These are phyloP conservation scores for Naganishia liquefaciens DNA, from an alignment of 1,284 basidiomycete species.

Conservation along the genomic window DNA sequence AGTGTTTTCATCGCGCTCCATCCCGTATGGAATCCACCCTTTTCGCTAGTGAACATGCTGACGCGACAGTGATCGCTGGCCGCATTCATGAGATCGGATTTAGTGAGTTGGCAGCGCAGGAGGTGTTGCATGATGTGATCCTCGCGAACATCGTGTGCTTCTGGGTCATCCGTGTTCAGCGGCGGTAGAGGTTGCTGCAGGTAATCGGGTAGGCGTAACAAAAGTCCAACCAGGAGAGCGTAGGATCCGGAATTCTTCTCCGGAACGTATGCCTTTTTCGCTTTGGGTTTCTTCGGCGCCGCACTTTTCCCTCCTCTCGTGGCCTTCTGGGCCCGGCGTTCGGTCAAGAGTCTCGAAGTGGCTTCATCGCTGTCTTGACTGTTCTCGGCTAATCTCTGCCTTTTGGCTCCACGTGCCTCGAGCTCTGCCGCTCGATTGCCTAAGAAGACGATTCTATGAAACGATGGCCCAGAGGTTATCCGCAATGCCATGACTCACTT, in stretches of 20 bases:
- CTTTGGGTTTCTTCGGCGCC: constrained; percentile 36
- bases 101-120: constrained; percentile 42
- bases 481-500: constrained; percentile 3
- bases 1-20: constrained; percentile 52
- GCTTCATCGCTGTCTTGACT: constrained; percentile 23
- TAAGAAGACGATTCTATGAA: not conserved
- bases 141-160: constrained; percentile 31
- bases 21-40: constrained; percentile 47
- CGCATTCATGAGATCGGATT: constrained; percentile 44
- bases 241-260: constrained; percentile 46
- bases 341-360: constrained; percentile 7
- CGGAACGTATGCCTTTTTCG: constrained; percentile 46
- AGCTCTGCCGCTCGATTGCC: constrained; percentile 15
- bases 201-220: constrained; percentile 36
- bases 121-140: constrained; percentile 37
- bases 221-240: constrained; percentile 49
- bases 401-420: constrained; percentile 33
- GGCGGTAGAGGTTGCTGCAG: constrained; percentile 27
- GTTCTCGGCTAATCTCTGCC: constrained; percentile 30
- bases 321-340: constrained; percentile 25
- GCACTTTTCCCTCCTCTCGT: constrained; percentile 22
- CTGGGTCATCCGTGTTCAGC: constrained; percentile 38
- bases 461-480: not conserved
- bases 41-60: constrained; percentile 48
- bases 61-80: constrained; percentile 46